Percentiles rank a stretch among this genome's conserved stretches.
Conservation (phyloP, 768 basidiomycete genomes). For the Kondoa subrosea region DNA sequence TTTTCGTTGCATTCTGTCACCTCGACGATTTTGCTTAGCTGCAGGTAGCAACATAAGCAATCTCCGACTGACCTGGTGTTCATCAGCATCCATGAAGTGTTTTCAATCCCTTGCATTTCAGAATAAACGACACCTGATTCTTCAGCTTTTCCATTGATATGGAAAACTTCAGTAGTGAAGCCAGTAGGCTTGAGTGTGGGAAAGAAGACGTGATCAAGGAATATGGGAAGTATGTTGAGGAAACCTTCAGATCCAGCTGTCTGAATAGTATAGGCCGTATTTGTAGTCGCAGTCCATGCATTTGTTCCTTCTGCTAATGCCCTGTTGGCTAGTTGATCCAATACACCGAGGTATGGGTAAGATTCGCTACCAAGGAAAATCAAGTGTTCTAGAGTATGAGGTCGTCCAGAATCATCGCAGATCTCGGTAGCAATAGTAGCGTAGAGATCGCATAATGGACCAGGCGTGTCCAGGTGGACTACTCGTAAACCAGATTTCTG, state of each 20-base stretch:
- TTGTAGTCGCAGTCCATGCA: slow-evolving; percentile 56
- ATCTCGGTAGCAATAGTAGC: slow-evolving; percentile 19
- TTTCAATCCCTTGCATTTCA: slow-evolving; percentile 84
- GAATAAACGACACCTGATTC: slow-evolving; percentile 58
- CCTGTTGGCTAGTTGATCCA: slow-evolving; percentile 86
- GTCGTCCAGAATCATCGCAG: slow-evolving; percentile 50
- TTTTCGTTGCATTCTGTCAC: slow-evolving; percentile 52
- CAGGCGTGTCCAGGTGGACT: slow-evolving; percentile 13
- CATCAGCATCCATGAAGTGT: slow-evolving; percentile 81
- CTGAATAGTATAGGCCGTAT: slow-evolving; percentile 87
- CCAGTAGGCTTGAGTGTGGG: slow-evolving; percentile 82
- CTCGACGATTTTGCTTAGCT: slow-evolving; percentile 7
- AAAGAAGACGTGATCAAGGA: slow-evolving; percentile 89
- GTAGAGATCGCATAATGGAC: slow-evolving; percentile 15
- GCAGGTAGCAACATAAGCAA: slow-evolving; percentile 25
- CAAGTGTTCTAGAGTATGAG: slow-evolving; percentile 42
- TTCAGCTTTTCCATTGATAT: slow-evolving; percentile 62
- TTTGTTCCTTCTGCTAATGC: slow-evolving; percentile 70
- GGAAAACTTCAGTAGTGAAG: slow-evolving; percentile 48
- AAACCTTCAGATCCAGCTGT: slow-evolving; percentile 85
- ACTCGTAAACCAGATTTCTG: slow-evolving; percentile 16
- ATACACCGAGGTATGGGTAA: slow-evolving; percentile 88
- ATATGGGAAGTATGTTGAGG: slow-evolving; percentile 44
- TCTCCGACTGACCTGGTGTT: slow-evolving; percentile 44
- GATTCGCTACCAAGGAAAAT: slow-evolving; percentile 91